Base-by-base conservation (phyloP, 805 yeast genomes). In the Yamadazyma paraphyllophila region DNA sequence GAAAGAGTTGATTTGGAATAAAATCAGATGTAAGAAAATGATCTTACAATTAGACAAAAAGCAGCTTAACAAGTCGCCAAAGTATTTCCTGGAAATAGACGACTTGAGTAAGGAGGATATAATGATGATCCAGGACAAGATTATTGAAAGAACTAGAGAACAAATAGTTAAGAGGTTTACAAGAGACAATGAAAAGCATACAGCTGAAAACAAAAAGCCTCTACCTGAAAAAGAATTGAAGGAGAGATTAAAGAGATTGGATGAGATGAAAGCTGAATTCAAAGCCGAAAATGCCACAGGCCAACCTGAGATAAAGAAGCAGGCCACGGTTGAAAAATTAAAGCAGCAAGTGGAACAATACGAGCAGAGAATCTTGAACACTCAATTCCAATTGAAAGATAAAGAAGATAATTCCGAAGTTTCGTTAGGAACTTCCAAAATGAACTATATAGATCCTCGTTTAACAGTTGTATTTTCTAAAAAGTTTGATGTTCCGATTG, bases 371-470 rank as follows among this genome's bases (percentile, higher is more conserved):
- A 85, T 89, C 36, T 62, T 73, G 41, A 85, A 80, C 48, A 82
- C 88, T 1, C 69, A 79, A 8, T 71, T 89, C 49, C 96, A 87
- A 61, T 74, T 89, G 61, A 85, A 89, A 63, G 97, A 91, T 62
- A 90, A 88, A 64, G 96, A 92, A 62, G 97, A 90, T 61, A 91
- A 91, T 62, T 88, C 96, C 0, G 88, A 88, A 53, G 97, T 92
- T 24, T 91, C 97, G 0, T 71, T 92, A 53, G 90, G 96, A 39
- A 92, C 98, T 0, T 88, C 96, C 20, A 92, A 92, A 71, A 81
- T 88, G 76, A 92, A 92, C 65, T 92, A 92, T 72, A 92, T 92
- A 49, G 98, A 92, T 65, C 98, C 98, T 20, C 76, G 98, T 53
- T 71, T 92, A 55, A 82, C 96, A 0, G 97, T 89, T 17, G 82